Base-by-base conservation (phyloP, 441 rosid species). In the Gossypium davidsonii region DNA sequence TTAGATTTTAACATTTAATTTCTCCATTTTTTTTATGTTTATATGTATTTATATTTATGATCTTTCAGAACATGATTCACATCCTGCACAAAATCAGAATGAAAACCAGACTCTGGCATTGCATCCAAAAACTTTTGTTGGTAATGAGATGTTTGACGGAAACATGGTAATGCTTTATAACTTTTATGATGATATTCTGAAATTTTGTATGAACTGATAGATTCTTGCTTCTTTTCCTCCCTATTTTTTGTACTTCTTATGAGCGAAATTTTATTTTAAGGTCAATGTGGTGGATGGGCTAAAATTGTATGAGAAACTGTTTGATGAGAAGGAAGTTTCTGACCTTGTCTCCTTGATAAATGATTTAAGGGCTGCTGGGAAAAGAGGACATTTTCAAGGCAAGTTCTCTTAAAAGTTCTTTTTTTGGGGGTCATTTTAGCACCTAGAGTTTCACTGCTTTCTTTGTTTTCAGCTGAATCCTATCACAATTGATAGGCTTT, bases 231-330 rank as follows among this genome's bases (percentile, higher is more conserved):
- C 44, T 18, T 31, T 49, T 39, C 46, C 68, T 17, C 12, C 31
- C 71, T 46, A 21, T 20, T 20, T 37, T 78, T 78, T 69, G 20
- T 66, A n/a, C 73, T 76, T 74, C 65, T 77, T 48, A 76, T 42
- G 61, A 21, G 39, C 28, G 6, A 14, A 60, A 76, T 66, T 77
- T 62, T 61, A 63, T 75, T 63, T 69, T 42, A 89, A 90, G 99
- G 93, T 91, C 66, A 93, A 95, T 79, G 94, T 88, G 75, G 98
- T 90, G 57, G 99, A 95, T 73, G 99, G 98, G 79, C 77, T 93
- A 76, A 86, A 87, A 84, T 64, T 91, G 71, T 88, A 90, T 59
- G 97, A 88, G 51, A 76, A 82, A 61, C 79, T 89, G 64, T 58
- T 85, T 67, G 88, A 84, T 42, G 80, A 85, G 44, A 79, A 76